These are phyloP conservation scores for Castanea crenata DNA, from an alignment of 306 rosid genomes.

Conservation along the genomic window DNA sequence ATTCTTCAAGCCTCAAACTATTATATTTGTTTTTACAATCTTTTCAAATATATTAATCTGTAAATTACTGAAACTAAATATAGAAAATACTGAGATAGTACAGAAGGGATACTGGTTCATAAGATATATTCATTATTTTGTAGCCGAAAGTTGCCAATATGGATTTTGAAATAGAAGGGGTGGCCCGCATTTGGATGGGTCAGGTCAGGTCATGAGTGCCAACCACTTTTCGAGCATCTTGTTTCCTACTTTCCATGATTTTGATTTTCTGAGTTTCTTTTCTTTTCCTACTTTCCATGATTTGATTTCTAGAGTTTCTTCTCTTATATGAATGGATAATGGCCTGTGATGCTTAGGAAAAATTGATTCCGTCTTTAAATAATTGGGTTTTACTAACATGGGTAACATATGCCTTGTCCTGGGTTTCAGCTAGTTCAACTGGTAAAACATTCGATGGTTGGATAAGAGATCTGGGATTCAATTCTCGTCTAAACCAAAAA, in stretches of 20 bases:
- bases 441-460: rapidly evolving
- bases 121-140: neutral
- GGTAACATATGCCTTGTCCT: no score
- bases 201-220: neutral
- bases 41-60: no score
- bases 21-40: no score
- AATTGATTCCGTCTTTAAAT: neutral
- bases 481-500: no score
- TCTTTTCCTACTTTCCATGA: neutral
- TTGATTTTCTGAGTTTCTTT: neutral
- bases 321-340: neutral
- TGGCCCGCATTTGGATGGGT: neutral
- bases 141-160: neutral
- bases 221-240: neutral
- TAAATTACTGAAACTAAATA: neutral
- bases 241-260: neutral
- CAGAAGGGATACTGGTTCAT: neutral
- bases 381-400: neutral
- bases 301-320: neutral
- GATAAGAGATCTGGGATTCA: no score
- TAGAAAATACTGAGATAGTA: neutral
- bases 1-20: no score
- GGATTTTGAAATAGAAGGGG: neutral
- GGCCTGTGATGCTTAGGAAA: neutral
- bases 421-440: no score